Evolutionary conservation across 371 early-diverging fungal genomes (phyloP).

Genomic region (Mortierella sp.): DNA sequence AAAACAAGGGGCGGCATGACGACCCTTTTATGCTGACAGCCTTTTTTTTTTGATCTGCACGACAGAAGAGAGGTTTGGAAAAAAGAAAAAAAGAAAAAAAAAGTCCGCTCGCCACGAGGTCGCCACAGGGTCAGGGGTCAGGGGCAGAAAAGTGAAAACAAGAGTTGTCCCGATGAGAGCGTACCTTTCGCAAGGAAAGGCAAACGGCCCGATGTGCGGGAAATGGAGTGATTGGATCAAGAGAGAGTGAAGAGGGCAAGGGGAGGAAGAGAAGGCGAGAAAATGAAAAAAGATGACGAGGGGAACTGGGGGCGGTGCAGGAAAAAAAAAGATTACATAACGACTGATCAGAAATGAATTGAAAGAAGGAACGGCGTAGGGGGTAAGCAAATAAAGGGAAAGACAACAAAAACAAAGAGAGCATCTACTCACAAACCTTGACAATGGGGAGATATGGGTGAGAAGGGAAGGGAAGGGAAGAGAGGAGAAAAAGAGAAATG

Average conservation of each 20-base stretch:
- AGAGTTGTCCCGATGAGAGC: background rate
- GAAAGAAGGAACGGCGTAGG: background rate
- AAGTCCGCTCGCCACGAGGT: constrained; percentile 16
- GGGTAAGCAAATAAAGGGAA: background rate
- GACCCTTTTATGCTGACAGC: background rate
- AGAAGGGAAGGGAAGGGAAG: background rate
- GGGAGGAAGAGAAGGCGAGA: background rate
- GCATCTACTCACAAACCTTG: background rate
- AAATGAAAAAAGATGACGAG: background rate
- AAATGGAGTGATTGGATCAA: background rate
- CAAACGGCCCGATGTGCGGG: background rate
- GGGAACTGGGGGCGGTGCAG: background rate
- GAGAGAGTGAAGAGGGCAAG: constrained; percentile 3
- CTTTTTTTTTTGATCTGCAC: background rate
- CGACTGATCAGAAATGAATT: background rate
- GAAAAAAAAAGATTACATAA: background rate
- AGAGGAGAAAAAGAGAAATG: constrained; percentile 1
- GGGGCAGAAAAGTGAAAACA: background rate
- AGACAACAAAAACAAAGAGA: background rate
- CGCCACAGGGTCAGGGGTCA: constrained; percentile 11
- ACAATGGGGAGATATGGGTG: background rate
- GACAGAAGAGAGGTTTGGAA: background rate
- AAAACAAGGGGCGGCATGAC: background rate
- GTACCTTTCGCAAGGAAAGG: background rate
- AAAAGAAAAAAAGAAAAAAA: background rate